Evolutionary conservation across 2,329 filamentous ascomycete species (phyloP).

Genomic region (Metarhizium album): DNA sequence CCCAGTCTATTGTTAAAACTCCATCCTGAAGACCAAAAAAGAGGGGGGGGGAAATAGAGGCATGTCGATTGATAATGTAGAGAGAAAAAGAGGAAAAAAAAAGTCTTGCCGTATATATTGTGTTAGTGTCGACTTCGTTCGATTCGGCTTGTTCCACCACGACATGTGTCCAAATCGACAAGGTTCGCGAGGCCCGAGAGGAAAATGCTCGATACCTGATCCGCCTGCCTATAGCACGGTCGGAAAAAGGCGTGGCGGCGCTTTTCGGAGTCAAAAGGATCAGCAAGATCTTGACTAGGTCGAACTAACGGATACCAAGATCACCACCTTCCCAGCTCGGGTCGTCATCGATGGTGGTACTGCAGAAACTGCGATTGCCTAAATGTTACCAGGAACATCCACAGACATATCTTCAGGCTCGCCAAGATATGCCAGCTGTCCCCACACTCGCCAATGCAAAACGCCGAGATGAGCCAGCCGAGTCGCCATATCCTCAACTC

Average conservation of each 20-base stretch:
- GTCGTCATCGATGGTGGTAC: background rate
- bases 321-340: background rate
- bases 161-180: background rate
- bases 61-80: background rate
- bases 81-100: background rate
- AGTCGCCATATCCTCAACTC: constrained; percentile 58
- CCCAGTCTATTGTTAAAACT: constrained; percentile 7
- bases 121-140: background rate
- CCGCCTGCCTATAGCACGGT: background rate
- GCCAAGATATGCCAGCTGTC: constrained; percentile 55
- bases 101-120: background rate
- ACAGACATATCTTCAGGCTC: constrained; percentile 26
- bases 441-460: constrained; percentile 87
- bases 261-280: background rate
- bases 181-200: background rate
- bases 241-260: background rate
- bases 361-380: background rate
- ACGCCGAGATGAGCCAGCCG: constrained; percentile 74
- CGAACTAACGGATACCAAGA: background rate
- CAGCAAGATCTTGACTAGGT: background rate
- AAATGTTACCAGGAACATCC: constrained; percentile 10
- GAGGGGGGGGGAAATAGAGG: background rate
- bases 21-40: background rate
- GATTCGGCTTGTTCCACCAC: background rate
- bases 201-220: background rate